A percentile compares a stretch with the other conserved stretches of the same genome.
These are phyloP conservation scores for Xylaria sp. DNA, from an alignment of 2,329 filamentous ascomycete genomes.

Conservation along the genomic window DNA sequence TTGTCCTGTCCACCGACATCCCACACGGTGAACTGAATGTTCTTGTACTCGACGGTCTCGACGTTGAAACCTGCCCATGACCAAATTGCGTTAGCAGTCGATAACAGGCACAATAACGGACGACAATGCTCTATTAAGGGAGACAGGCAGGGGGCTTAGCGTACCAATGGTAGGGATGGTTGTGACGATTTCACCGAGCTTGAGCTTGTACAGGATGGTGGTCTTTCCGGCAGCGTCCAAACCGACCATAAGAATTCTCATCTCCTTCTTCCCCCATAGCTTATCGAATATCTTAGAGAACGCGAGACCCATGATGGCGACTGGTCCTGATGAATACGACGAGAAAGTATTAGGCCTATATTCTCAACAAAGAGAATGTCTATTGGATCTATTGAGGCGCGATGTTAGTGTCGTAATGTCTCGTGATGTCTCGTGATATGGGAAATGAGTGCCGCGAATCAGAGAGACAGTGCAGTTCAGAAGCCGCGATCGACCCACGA, in stretches of 20 bases:
- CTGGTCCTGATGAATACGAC: slow-evolving; percentile 52
- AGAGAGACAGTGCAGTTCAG: slow-evolving; percentile 19
- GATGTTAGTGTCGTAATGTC: slow-evolving; percentile 41
- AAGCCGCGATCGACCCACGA: slow-evolving; percentile 13
- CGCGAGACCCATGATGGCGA: slow-evolving; percentile 93
- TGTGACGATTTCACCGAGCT: slow-evolving; percentile 98
- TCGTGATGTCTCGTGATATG: slow-evolving; percentile 41
- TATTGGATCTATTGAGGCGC: slow-evolving; percentile 36
- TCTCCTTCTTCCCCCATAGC: slow-evolving; percentile 99
- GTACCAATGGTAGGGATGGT: slow-evolving; percentile 98
- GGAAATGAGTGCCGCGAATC: slow-evolving; percentile 6
- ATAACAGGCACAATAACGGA: neutral
- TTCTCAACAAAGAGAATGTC: slow-evolving; percentile 35
- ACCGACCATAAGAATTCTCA: slow-evolving; percentile 99
- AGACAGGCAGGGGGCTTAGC: slow-evolving; percentile 45
- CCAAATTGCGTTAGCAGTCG: slow-evolving; percentile 41
- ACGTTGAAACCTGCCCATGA: slow-evolving; percentile 87
- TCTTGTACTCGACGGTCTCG: slow-evolving; percentile 99
- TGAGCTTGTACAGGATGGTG: slow-evolving; percentile 99
- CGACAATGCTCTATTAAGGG: neutral
- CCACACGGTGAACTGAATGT: slow-evolving; percentile 99
- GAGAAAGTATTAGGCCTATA: slow-evolving; percentile 47
- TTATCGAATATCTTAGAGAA: slow-evolving; percentile 97
- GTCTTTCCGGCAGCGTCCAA: slow-evolving; percentile 99
- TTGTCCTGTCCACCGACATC: slow-evolving; percentile 99